These are phyloP conservation scores for Suillus discolor DNA, from an alignment of 768 basidiomycete genomes.

Conservation along the genomic window DNA sequence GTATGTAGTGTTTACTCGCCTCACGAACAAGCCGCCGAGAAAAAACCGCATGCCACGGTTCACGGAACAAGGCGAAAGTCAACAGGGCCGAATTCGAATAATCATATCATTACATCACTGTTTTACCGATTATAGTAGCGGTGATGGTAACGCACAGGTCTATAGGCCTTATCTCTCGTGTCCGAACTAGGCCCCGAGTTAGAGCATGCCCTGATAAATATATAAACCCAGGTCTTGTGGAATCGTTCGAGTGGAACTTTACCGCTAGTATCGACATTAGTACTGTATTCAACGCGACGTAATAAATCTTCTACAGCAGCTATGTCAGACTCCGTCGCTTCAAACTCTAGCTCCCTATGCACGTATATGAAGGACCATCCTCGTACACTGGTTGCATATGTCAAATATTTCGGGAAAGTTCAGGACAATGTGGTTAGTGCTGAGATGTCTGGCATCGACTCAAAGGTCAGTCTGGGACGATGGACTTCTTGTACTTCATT, in stretches of 20 bases:
- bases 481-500: neutral
- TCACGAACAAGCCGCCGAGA: too few relatives aligned
- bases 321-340: conserved; percentile 73
- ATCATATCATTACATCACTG: too few relatives aligned
- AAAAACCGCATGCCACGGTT: too few relatives aligned
- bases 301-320: too few relatives aligned
- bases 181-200: neutral
- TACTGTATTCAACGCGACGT: neutral
- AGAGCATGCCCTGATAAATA: neutral
- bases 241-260: neutral
- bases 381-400: conserved; percentile 84
- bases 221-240: neutral
- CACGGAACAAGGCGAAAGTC: too few relatives aligned
- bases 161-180: too few relatives aligned
- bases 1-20: too few relatives aligned
- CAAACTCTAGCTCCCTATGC: conserved; percentile 51
- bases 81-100: too few relatives aligned
- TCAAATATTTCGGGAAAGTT: conserved; percentile 40
- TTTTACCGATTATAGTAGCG: too few relatives aligned
- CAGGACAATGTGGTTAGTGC: conserved; percentile 57
- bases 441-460: conserved; percentile 69
- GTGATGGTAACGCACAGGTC: too few relatives aligned
- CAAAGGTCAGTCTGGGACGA: conserved; percentile 45
- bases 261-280: neutral
- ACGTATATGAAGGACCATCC: conserved; percentile 63